Percentiles rank a stretch among this genome's conserved stretches.
phyloP scores from a whole-genome alignment of 2,329 filamentous ascomycete genomes.

The Simplicillium sp. region DNA sequence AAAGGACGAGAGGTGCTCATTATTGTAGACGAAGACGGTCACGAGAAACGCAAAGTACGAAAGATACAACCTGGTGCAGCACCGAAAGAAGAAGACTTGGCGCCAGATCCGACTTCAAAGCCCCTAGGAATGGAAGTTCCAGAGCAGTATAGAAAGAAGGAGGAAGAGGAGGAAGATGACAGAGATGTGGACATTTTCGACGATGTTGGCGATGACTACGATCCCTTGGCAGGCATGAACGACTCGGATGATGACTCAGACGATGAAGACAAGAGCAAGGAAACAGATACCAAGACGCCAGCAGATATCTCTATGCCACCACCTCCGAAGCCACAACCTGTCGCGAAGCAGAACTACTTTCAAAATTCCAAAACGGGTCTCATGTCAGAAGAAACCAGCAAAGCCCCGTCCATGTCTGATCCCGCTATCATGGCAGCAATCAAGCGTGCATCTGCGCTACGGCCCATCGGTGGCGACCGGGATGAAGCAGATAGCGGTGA shows the following conservation, averaged over 20 bases:
- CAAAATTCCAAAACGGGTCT: conserved; percentile 46
- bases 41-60: conserved; percentile 56
- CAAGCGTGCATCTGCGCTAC: conserved; percentile 68
- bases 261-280: conserved; percentile 28
- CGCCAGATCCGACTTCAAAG: conserved; percentile 45
- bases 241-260: conserved; percentile 34
- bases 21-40: conserved; percentile 55
- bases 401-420: conserved; percentile 54
- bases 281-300: conserved; percentile 12
- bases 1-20: conserved; percentile 56
- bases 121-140: conserved; percentile 59
- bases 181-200: conserved; percentile 58
- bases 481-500: conserved; percentile 14
- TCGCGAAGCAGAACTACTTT: conserved; percentile 50
- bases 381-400: conserved; percentile 40
- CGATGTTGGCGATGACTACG: conserved; percentile 56
- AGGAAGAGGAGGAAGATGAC: conserved; percentile 37
- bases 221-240: conserved; percentile 52
- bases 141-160: conserved; percentile 42
- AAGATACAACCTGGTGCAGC: conserved; percentile 32
- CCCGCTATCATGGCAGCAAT: conserved; percentile 75
- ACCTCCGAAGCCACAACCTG: conserved; percentile 32
- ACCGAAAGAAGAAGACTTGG: conserved; percentile 26
- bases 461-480: conserved; percentile 31
- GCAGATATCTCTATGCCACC: conserved; percentile 31